These are phyloP conservation scores for Arachis stenosperma DNA, from an alignment of 306 rosid species.

Conservation along the genomic window DNA sequence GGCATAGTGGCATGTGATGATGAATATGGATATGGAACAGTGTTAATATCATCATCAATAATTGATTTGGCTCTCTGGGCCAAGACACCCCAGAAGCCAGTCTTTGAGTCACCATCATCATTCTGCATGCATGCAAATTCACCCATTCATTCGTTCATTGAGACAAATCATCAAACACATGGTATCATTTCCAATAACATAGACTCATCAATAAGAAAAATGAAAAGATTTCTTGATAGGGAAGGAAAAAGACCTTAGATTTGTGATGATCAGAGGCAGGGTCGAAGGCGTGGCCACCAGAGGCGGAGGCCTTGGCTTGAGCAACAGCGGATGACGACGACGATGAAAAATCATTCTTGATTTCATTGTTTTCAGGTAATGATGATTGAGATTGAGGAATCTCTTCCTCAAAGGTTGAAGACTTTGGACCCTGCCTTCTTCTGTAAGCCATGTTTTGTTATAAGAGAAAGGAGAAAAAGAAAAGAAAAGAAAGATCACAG, in stretches of 20 bases:
- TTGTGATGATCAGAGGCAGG: slow-evolving; percentile 48
- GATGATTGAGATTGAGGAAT: slow-evolving; percentile 36
- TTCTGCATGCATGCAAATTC: slow-evolving; percentile 46
- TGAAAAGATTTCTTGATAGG: background rate
- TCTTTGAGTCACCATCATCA: slow-evolving; percentile 52
- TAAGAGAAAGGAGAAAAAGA: background rate
- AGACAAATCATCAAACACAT: background rate
- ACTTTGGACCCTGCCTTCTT: slow-evolving; percentile 77
- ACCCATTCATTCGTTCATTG: slow-evolving; percentile 4
- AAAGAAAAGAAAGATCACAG: background rate
- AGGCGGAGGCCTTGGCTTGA: slow-evolving; percentile 71
- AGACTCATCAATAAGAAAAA: background rate
- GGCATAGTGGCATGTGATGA: slow-evolving; percentile 31
- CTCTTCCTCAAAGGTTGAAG: slow-evolving; percentile 89
- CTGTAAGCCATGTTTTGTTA: slow-evolving; percentile 73
- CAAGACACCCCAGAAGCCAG: slow-evolving; percentile 90
- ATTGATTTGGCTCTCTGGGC: slow-evolving; percentile 90
- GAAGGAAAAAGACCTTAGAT: slow-evolving; percentile 54
- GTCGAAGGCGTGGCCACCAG: slow-evolving; percentile 54
- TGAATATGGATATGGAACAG: background rate
- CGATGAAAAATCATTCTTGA: slow-evolving; percentile 26
- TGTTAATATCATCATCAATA: slow-evolving; percentile 63
- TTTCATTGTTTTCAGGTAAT: slow-evolving; percentile 37
- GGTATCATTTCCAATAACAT: background rate
- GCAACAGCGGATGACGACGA: slow-evolving; percentile 62